Base-by-base conservation (phyloP, 768 basidiomycete genomes). In the Krasilnikovozyma curviuscula region DNA sequence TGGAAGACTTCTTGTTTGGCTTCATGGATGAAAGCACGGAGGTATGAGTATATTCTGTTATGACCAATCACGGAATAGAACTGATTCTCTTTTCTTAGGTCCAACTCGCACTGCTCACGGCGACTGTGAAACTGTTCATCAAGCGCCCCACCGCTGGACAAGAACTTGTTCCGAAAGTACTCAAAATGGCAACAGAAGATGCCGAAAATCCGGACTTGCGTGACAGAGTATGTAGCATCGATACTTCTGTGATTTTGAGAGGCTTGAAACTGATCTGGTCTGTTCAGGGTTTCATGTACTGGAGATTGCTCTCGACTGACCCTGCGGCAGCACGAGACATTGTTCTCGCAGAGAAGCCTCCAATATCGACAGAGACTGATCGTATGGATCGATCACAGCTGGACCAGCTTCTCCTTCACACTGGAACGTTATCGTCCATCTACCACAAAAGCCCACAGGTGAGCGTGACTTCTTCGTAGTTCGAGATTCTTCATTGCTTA, bases 291-390 rank as follows among this genome's bases (percentile, higher is more conserved):
- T 97, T 89, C 69, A 97, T 98, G 82, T 98, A 97, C 67, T 98
- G 93, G 93, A 78, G 93, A 32, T 72, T 98, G 67, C 73, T 97
- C 38, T 89, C 91, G 8, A 79, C 86, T 58, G 86, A 93, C 61
- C 86, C 89, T 2, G 68, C 78, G 7, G 79, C 79, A 0, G 89
- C 93, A 7, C 75, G 79, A 32, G 81, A 85, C 55, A 81, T 97
- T 54, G 89, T 97, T 30, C 71, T 97, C 18, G 72, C 83, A 14
- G 84, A 88, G 56, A 93, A 93, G 59, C 93, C 93, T 27, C 71
- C 86, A 2, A 97, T 98, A 55, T 89, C 86, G n/a, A 97, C 85
- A 2, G 91, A 97, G 62, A 84, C 88, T 3, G 93, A 98, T 59
- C 71, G 85, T 46, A 93, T 98, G 85, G 91, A 97, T 58, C 76